Percentiles rank a stretch among this genome's conserved stretches.
Evolutionary conservation across 2,329 filamentous ascomycete genomes (phyloP).

Genomic region (Lachnellula occidentalis): DNA sequence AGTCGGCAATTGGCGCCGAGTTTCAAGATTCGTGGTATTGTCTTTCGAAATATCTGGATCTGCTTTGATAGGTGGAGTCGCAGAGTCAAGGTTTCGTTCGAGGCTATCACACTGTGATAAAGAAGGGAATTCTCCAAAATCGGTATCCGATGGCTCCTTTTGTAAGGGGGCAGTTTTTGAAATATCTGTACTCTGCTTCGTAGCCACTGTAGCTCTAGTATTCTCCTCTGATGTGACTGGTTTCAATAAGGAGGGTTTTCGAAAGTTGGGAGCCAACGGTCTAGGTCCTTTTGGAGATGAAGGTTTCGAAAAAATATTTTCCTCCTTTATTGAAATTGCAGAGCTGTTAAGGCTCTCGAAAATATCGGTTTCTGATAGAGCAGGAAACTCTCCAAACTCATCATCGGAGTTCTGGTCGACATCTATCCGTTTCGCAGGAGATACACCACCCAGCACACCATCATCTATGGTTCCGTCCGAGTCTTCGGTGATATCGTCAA

Average conservation of each 20-base stretch:
- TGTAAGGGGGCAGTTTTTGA: background rate
- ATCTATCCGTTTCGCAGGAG: slow-evolving; percentile 8
- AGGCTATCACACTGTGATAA: slow-evolving; percentile 2
- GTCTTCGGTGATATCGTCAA: slow-evolving; percentile 17
- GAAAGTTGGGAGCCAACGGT: background rate
- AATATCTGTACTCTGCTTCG: background rate
- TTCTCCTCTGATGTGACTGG: background rate
- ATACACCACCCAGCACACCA: background rate
- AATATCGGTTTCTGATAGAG: slow-evolving; percentile 26
- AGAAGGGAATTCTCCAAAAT: slow-evolving; percentile 5
- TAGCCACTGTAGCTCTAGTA: background rate
- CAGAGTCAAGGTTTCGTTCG: background rate
- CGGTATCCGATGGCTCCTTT: background rate
- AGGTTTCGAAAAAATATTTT: background rate
- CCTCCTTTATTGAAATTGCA: background rate
- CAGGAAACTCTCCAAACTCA: slow-evolving; percentile 31
- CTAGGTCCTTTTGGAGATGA: background rate
- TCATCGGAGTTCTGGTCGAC: slow-evolving; percentile 24
- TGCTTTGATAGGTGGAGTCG: background rate
- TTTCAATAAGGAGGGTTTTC: background rate
- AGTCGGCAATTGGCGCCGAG: background rate
- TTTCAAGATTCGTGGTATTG: background rate
- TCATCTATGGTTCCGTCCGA: slow-evolving; percentile 7
- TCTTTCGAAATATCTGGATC: background rate
- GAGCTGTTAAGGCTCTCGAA: slow-evolving; percentile 21